Conservation (phyloP, 305 asterid genomes). For the Fraxinus dipetala region DNA sequence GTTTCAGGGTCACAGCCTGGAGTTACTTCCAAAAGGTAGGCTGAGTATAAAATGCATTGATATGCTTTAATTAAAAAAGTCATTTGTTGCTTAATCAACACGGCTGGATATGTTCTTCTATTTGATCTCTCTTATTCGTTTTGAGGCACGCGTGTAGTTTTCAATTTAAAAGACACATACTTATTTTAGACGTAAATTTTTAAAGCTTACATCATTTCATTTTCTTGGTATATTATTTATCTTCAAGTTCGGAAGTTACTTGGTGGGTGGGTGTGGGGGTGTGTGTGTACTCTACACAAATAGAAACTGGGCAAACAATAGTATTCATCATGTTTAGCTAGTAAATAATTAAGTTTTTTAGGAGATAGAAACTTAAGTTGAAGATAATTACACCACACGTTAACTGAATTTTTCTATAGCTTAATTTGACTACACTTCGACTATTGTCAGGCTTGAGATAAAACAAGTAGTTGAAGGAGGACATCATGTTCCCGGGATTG, state of each 20-base stretch:
- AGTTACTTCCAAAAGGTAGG: conserved; percentile 59
- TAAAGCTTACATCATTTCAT: neutral
- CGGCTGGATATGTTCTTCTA: neutral
- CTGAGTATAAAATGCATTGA: neutral
- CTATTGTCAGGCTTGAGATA: conserved; percentile 67
- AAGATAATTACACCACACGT: neutral
- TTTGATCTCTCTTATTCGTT: neutral
- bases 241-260: neutral
- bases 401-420: neutral
- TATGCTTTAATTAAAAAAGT: neutral
- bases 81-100: neutral
- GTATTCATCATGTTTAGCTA: neutral
- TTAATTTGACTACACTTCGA: conserved; percentile 5
- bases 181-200: neutral
- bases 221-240: neutral
- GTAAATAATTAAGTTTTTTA: neutral
- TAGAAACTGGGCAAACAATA: neutral
- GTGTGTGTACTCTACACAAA: neutral
- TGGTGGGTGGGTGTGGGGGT: too few relatives aligned
- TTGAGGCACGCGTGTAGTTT: neutral
- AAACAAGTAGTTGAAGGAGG: conserved; percentile 91
- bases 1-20: conserved; percentile 60
- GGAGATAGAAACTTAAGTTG: neutral
- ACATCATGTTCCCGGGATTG: conserved; percentile 90
- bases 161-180: neutral